Base-by-base conservation (phyloP, 2,329 filamentous ascomycete genomes). In the Clarireedia hainanense region DNA sequence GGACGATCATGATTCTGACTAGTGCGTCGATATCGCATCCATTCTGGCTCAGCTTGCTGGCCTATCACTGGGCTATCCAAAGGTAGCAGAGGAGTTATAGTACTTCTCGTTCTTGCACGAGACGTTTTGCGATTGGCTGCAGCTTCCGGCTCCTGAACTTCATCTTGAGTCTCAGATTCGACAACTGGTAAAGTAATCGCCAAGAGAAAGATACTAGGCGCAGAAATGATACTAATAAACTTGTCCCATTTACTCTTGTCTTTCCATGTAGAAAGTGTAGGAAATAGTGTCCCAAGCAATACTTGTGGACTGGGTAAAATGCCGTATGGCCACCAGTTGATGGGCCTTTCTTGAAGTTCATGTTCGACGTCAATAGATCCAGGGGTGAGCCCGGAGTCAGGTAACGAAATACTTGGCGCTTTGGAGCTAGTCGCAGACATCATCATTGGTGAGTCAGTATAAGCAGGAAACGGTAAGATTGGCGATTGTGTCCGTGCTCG, bases 111-210 rank as follows among this genome's bases (percentile, higher is more conserved):
- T 46, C 68, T 48, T 6, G 34, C 52, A 58, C 6, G 58, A 34
- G n/a, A 60, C 50, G 52, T 12, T 27, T 47, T 52, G 42, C 55
- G 59, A 39, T 60, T 57, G 24, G 20, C 20, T 27, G 27, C 20
- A 7, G 59, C 27, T 15, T 55, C 47, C n/a, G 58, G 55, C 24
- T 61, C 55, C 36, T 72, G 69, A 4, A 77, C 75, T 5, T 71
- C 72, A 3, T 75, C 72, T 12, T 83, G 79, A 6, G 79, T 76
- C 20, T 81, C 77, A 1, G 81, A 80, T 65, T 97, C 92, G 5
- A 96, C 89, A 0, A 99, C 91, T 0, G 95, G 94, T 4, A 99
- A 72, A 0, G 94, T 99, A 47, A 94, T 83, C 0, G 92, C 92
- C 4, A 99, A 77, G 2, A 97, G 73, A 60, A 99, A 89, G 39